Evolutionary conservation across 306 rosid genomes (phyloP), one percentile per base, ranked within the genome.

Genomic region (Medicago ruthenica): DNA sequence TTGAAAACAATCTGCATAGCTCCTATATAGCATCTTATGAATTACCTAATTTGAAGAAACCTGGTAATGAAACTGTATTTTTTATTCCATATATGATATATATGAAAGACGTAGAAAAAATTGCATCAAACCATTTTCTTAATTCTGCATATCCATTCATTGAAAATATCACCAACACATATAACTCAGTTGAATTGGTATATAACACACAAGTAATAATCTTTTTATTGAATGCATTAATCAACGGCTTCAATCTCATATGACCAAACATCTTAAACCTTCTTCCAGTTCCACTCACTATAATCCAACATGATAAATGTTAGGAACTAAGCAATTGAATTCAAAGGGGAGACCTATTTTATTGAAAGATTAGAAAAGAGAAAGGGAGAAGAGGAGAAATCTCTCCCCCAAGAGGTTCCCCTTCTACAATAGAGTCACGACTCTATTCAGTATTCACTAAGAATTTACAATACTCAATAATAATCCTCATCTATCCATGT

Each of bases 201-300:
- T 44, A 67, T 22, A 48, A 48, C 65, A 67, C 14, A 67, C 2
- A 41, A 81, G 8, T 5, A 68, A 74, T 17, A 14, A 20, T 31
- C 8, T 9, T 7, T 20, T 51, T 42, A 79, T 34, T 20, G 14
- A 57, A 48, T 6, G 1, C 37, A 73, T 17, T 42, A 41, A 57
- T 4, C 65, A 74, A 22, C 37, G 71, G 66, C 64, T 74, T 55
- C 68, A 79, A 73, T 54, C 54, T 40, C 54, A 63, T 27, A 27
- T 64, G 17, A 45, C 39, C 18, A 63, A 58, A 44, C 20, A 62
- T 53, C 67, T 11, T 60, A 58, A 57, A 74, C 68, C 53, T 68
- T 70, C 77, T 65, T 27, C 41, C 17, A 8, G 73, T 65, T 27
- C 41, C 17, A 8, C 72, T 74, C 69, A 50, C 66, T 74, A 36